Conservation (phyloP, 2,329 filamentous ascomycete species). For the Triangularia setosa region DNA sequence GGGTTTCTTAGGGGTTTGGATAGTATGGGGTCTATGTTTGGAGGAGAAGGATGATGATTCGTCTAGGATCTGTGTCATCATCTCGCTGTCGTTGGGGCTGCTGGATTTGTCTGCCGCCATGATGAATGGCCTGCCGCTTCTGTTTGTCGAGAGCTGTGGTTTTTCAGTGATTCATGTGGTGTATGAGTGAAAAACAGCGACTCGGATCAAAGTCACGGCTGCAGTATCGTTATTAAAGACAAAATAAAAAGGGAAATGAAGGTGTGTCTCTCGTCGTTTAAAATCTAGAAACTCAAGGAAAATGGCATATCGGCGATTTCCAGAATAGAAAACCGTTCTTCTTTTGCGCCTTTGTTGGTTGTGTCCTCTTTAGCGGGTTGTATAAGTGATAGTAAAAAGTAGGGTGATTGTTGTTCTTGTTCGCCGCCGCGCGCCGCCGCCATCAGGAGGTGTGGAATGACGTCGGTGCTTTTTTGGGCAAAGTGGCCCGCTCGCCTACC, state of each 20-base stretch:
- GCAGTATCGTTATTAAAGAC: too few relatives aligned
- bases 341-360: not conserved
- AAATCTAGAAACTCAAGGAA: not conserved
- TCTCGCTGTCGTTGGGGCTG: not conserved
- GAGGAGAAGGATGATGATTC: not conserved
- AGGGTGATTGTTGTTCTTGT: not conserved
- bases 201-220: not conserved
- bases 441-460: slow-evolving; percentile 10
- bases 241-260: too few relatives aligned
- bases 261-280: not conserved
- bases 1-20: not conserved
- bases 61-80: too few relatives aligned
- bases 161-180: not conserved
- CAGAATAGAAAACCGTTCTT: too few relatives aligned
- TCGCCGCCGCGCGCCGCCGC: not conserved
- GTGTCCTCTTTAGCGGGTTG: not conserved
- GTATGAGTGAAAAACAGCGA: not conserved
- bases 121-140: not conserved
- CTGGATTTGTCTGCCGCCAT: too few relatives aligned
- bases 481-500: too few relatives aligned
- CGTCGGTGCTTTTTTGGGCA: slow-evolving; percentile 7
- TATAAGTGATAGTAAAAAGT: not conserved
- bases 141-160: not conserved
- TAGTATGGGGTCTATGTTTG: not conserved
- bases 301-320: too few relatives aligned